Evolutionary conservation across 768 basidiomycete species (phyloP).

Genomic region (Tephrocybe sp.): DNA sequence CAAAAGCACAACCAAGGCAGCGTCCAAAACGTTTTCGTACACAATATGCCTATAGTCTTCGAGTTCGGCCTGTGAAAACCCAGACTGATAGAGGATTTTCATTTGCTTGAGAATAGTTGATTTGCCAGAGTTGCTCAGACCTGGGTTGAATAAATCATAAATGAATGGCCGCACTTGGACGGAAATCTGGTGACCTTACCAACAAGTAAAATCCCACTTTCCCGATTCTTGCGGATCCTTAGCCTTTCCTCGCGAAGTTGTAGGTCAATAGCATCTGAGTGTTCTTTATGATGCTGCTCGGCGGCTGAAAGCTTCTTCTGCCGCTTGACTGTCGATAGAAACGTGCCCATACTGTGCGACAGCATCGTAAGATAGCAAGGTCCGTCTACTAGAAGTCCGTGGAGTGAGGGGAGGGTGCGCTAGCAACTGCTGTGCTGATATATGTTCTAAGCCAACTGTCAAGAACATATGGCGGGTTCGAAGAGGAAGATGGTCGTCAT

Average conservation of each 20-base stretch:
- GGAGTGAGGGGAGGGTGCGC: too few species aligned
- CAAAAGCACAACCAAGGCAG: slow-evolving; percentile 72
- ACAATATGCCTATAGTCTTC: slow-evolving; percentile 66
- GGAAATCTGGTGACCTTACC: slow-evolving; percentile 45
- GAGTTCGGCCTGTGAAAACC: slow-evolving; percentile 73
- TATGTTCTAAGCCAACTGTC: too few species aligned
- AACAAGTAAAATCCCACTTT: slow-evolving; percentile 90
- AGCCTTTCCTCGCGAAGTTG: slow-evolving; percentile 23
- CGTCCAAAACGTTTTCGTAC: slow-evolving; percentile 76
- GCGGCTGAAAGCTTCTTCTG: too few species aligned
- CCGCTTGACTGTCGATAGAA: too few species aligned
- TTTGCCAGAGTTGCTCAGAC: slow-evolving; percentile 95
- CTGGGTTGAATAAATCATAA: slow-evolving; percentile 53
- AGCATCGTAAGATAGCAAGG: too few species aligned
- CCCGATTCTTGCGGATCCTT: slow-evolving; percentile 81
- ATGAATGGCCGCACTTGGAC: background rate
- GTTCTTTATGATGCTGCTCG: too few species aligned
- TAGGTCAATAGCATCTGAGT: background rate
- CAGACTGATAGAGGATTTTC: slow-evolving; percentile 90
- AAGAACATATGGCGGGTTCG: too few species aligned
- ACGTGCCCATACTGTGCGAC: too few species aligned
- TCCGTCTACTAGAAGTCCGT: too few species aligned
- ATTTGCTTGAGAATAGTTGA: slow-evolving; percentile 94
- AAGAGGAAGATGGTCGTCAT: too few species aligned
- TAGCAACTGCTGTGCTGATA: too few species aligned